Evolutionary conservation across 441 rosid species (phyloP).

Genomic region (Aquilaria agallochum): DNA sequence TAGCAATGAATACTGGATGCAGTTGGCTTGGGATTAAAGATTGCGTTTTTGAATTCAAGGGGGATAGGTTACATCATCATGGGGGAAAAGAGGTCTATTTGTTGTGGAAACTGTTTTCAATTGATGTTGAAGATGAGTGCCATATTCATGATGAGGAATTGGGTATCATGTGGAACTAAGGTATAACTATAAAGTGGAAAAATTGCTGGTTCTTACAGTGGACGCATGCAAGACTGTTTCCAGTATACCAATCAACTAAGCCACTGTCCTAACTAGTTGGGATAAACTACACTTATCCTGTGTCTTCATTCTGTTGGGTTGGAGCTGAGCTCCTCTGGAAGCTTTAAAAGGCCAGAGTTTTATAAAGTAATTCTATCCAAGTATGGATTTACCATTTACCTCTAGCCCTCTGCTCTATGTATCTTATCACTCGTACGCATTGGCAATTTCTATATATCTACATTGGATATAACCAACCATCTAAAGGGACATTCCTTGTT

Average conservation of each 20-base stretch:
- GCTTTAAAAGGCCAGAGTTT: too few species aligned
- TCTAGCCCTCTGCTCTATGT: too few species aligned
- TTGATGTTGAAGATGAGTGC: conserved; percentile 41
- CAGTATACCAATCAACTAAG: too few species aligned
- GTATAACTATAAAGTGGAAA: neutral
- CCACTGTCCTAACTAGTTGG: too few species aligned
- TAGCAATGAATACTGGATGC: conserved; percentile 34
- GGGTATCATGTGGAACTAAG: neutral
- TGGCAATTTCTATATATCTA: neutral
- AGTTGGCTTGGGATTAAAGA: conserved; percentile 57
- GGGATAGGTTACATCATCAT: conserved; percentile 42
- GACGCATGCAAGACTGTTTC: too few species aligned
- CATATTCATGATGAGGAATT: conserved; percentile 7
- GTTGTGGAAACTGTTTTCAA: conserved; percentile 35
- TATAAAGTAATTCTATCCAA: too few species aligned
- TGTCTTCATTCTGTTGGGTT: too few species aligned
- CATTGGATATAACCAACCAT: neutral
- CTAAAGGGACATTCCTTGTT: neutral
- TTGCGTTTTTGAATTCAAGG: conserved; percentile 33
- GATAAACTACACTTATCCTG: too few species aligned
- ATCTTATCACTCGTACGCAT: too few species aligned
- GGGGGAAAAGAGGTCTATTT: conserved; percentile 40
- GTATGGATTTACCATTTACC: too few species aligned
- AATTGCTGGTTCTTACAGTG: neutral
- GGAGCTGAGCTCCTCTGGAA: too few species aligned